Percentiles rank a stretch among this genome's conserved stretches.
phyloP scores from a whole-genome alignment of 768 basidiomycete species.

The Psilocybe azurescens region DNA sequence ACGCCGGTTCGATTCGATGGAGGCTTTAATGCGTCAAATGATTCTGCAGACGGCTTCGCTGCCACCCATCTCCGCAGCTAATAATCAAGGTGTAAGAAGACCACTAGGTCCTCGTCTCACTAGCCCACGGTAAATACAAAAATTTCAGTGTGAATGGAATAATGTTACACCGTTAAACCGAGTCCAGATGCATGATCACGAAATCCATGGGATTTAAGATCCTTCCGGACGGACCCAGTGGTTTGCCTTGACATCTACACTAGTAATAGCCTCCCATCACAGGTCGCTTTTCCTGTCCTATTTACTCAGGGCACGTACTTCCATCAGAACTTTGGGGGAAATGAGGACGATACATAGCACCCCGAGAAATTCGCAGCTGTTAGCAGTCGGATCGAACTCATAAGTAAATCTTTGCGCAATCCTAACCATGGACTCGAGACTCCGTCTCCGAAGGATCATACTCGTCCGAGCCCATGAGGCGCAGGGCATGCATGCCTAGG shows the following conservation, averaged over 20 bases:
- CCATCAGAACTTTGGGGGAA: background rate
- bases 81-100: background rate
- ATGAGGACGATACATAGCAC: background rate
- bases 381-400: background rate
- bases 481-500: background rate
- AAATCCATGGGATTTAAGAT: background rate
- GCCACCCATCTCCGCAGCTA: constrained; percentile 10
- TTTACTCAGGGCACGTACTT: background rate
- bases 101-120: background rate
- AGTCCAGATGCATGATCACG: background rate
- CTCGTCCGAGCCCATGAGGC: background rate
- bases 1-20: constrained; percentile 26
- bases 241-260: background rate
- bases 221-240: background rate
- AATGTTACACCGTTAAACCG: background rate
- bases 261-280: background rate
- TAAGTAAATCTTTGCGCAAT: background rate
- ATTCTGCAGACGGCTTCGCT: constrained; percentile 31
- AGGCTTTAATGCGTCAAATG: constrained; percentile 28
- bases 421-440: background rate
- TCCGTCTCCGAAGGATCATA: background rate
- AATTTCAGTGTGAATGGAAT: too few species aligned
- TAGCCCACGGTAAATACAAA: background rate
- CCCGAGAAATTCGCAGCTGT: background rate
- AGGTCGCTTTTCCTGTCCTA: background rate